These are phyloP conservation scores for Plantago major DNA, from an alignment of 257 asterid species.

Conservation along the genomic window DNA sequence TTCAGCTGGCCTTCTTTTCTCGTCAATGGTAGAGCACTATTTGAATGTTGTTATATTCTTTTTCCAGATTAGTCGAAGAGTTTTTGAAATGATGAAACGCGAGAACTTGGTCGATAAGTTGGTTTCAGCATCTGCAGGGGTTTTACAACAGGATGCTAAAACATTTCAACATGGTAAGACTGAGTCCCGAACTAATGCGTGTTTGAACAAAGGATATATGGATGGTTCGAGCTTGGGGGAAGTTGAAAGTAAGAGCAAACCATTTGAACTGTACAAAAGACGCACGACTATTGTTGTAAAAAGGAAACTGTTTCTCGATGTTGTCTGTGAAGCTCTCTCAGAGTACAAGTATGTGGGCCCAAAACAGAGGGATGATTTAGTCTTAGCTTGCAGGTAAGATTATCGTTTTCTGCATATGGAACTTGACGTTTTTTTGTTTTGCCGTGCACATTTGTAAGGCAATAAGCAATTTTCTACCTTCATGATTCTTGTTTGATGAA, in stretches of 20 bases:
- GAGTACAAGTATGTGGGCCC: constrained; percentile 96
- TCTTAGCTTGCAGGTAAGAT: constrained; percentile 89
- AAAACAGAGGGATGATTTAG: constrained; percentile 90
- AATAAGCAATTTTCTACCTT: too few species aligned
- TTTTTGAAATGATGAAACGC: constrained; percentile 61
- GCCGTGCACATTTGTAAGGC: too few species aligned
- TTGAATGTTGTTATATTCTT: constrained; percentile 17
- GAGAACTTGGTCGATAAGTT: constrained; percentile 40
- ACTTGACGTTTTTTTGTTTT: too few species aligned
- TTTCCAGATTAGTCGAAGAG: constrained; percentile 81
- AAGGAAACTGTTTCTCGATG: constrained; percentile 66
- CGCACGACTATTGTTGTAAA: constrained; percentile 75
- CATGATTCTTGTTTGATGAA: too few species aligned
- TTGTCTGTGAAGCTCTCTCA: constrained; percentile 77
- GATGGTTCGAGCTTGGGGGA: constrained; percentile 27
- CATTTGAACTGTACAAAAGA: constrained; percentile 84
- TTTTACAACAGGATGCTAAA: constrained; percentile 32
- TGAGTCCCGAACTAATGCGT: constrained; percentile 24
- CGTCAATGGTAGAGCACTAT: not conserved
- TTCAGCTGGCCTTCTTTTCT: not conserved
- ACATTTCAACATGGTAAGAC: constrained; percentile 40
- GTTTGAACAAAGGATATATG: constrained; percentile 32
- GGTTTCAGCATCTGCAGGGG: constrained; percentile 36
- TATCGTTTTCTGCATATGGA: constrained; percentile 9
- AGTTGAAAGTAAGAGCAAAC: constrained; percentile 41